phyloP scores from a whole-genome alignment of 2,329 filamentous ascomycete species.

The Cyphellophora attinorum region DNA sequence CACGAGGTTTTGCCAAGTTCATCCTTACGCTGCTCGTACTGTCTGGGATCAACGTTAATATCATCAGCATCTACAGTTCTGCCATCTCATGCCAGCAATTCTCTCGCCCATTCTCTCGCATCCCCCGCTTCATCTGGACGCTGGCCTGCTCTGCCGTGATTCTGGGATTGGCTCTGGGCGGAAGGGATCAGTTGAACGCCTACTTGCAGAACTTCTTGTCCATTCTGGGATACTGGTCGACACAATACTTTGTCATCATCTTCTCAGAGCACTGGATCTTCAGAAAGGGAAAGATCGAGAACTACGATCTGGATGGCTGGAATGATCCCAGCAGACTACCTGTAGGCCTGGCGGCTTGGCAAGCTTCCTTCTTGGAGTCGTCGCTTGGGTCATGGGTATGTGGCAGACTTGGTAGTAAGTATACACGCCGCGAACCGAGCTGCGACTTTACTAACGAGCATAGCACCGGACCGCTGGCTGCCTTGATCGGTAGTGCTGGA shows the following conservation, averaged over 20 bases:
- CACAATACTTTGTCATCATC: constrained; percentile 39
- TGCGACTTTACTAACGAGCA: constrained; percentile 1
- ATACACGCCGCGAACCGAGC: constrained; percentile 17
- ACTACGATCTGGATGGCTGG: constrained; percentile 43
- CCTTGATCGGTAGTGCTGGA: constrained; percentile 33
- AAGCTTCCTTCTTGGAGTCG: constrained; percentile 38
- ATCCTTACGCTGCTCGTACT: constrained; percentile 28
- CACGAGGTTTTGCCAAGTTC: constrained; percentile 37
- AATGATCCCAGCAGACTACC: constrained; percentile 35
- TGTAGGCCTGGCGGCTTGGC: constrained; percentile 32
- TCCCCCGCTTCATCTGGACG: constrained; percentile 42
- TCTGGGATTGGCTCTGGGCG: constrained; percentile 35
- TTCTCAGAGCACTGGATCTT: constrained; percentile 41
- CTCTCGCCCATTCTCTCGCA: constrained; percentile 30
- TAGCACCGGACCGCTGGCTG: constrained; percentile 33
- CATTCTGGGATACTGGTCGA: constrained; percentile 43
- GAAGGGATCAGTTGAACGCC: constrained; percentile 31
- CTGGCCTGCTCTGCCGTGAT: constrained; percentile 36
- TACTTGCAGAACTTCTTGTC: constrained; percentile 40
- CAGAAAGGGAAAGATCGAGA: constrained; percentile 30
- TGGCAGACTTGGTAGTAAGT: constrained; percentile 42
- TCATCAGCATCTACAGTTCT: constrained; percentile 32
- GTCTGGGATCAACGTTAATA: constrained; percentile 39
- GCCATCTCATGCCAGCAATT: constrained; percentile 30
- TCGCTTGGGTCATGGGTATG: constrained; percentile 49